Evolutionary conservation across 1,284 basidiomycete species (phyloP).

Genomic region (Ganoderma sp.): DNA sequence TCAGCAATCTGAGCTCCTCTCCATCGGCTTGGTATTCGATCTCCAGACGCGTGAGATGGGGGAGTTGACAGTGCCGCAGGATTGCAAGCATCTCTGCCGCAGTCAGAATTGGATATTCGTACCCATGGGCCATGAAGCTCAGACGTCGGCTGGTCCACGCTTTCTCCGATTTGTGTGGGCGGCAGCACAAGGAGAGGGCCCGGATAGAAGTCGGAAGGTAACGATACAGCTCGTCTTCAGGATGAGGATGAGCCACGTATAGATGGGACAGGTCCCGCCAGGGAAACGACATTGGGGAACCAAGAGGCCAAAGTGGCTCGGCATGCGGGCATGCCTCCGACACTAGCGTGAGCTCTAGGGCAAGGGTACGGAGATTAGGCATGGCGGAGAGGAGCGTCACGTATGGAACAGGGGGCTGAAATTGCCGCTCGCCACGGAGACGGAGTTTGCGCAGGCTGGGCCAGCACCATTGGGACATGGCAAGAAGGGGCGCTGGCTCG

Average conservation of each 20-base stretch:
- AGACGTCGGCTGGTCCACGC: background rate
- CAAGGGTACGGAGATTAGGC: background rate
- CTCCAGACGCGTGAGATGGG: background rate
- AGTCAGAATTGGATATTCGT: background rate
- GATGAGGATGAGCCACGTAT: slow-evolving; percentile 10
- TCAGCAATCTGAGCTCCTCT: background rate
- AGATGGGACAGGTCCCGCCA: background rate
- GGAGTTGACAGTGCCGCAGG: background rate
- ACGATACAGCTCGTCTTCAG: slow-evolving; percentile 1
- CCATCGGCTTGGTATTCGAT: background rate
- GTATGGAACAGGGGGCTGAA: background rate
- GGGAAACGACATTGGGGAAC: background rate
- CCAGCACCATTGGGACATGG: background rate
- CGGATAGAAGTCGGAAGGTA: background rate
- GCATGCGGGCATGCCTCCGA: background rate
- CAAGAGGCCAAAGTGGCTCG: background rate
- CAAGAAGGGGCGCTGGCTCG: background rate
- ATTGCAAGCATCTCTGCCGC: background rate
- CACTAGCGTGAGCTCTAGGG: background rate
- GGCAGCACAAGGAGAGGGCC: background rate
- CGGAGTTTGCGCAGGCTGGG: background rate
- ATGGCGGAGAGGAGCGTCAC: background rate
- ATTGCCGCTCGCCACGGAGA: background rate
- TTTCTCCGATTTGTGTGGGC: slow-evolving; percentile 1
- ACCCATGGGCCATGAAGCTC: background rate